These are phyloP conservation scores for Nannizziopsis barbatae DNA, from an alignment of 2,329 filamentous ascomycete genomes.

Conservation along the genomic window DNA sequence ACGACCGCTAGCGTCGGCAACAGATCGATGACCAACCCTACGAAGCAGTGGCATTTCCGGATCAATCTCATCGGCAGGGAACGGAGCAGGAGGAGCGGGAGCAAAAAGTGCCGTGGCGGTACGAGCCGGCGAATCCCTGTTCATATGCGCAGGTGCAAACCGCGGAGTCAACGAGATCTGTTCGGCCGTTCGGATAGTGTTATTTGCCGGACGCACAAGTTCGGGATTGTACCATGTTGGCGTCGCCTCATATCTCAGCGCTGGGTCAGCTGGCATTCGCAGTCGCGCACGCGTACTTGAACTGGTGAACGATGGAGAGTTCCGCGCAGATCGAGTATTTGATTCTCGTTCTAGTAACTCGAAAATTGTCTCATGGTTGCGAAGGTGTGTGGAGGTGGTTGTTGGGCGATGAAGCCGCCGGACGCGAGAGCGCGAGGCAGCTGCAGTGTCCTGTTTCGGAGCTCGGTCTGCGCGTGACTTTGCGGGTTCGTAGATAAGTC, in stretches of 20 bases:
- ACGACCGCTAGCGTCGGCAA: conserved; percentile 19
- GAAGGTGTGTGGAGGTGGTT: neutral
- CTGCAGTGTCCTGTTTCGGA: conserved; percentile 42
- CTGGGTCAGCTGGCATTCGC: neutral
- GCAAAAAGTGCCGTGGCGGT: conserved; percentile 1
- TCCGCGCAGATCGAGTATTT: neutral
- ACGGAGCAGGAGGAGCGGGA: neutral
- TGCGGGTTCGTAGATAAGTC: conserved; percentile 10
- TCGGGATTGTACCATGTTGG: conserved; percentile 20
- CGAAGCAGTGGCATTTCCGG: conserved; percentile 22
- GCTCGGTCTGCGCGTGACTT: conserved; percentile 9
- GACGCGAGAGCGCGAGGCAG: conserved; percentile 46
- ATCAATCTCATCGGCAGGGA: conserved; percentile 15
- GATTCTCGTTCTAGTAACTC: neutral
- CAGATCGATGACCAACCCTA: conserved; percentile 28
- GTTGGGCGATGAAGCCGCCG: conserved; percentile 37
- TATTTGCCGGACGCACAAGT: neutral
- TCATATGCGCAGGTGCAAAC: conserved; percentile 34
- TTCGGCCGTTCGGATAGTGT: conserved; percentile 9
- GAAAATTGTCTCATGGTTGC: neutral
- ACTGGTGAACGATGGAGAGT: neutral
- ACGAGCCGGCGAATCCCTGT: neutral
- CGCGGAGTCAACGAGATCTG: conserved; percentile 29
- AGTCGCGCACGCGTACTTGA: neutral
- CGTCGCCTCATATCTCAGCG: conserved; percentile 24